A percentile compares a stretch with the other conserved stretches of the same genome.
Evolutionary conservation across 345 rosid species (phyloP).

Genomic region (Brassica rapa): DNA sequence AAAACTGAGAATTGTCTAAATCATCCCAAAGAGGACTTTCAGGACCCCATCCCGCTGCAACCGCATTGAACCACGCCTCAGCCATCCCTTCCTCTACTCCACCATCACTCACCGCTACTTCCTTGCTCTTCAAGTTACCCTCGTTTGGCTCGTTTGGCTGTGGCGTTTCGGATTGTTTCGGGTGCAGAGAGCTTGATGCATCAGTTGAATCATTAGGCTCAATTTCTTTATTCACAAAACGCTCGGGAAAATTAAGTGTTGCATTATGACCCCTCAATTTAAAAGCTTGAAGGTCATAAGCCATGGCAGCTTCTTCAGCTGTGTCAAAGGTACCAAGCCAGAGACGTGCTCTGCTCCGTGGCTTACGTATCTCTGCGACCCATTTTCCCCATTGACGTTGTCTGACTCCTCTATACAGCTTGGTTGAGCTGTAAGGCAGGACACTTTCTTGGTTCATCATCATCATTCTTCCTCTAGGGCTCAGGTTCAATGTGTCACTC

Average conservation of each 20-base stretch:
- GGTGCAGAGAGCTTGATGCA: neutral
- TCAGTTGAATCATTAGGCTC: neutral
- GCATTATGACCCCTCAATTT: conserved; percentile 91
- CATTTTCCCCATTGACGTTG: conserved; percentile 99
- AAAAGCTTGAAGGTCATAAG: conserved; percentile 94
- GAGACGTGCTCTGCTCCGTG: conserved; percentile 89
- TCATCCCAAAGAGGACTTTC: conserved; percentile 98
- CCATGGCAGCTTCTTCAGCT: conserved; percentile 96
- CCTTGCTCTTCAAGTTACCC: conserved; percentile 35
- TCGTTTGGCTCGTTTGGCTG: neutral
- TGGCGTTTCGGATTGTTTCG: conserved; percentile 18
- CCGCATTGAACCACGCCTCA: conserved; percentile 88
- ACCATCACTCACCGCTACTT: conserved; percentile 20
- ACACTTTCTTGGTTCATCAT: conserved; percentile 69
- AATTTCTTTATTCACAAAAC: conserved; percentile 58
- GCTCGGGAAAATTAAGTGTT: conserved; percentile 94
- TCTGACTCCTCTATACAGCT: conserved; percentile 94
- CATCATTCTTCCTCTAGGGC: conserved; percentile 81
- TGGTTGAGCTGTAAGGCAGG: conserved; percentile 64
- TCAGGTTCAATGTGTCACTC: conserved; percentile 66
- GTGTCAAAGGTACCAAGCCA: conserved; percentile 93
- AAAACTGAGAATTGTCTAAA: conserved; percentile 54
- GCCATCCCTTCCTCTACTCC: conserved; percentile 58
- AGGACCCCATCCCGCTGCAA: conserved; percentile 92
- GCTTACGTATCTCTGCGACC: conserved; percentile 99